A percentile compares a stretch with the other conserved stretches of the same genome.
phyloP scores from a whole-genome alignment of 1,284 basidiomycete species.

The Tilletia setariae region DNA sequence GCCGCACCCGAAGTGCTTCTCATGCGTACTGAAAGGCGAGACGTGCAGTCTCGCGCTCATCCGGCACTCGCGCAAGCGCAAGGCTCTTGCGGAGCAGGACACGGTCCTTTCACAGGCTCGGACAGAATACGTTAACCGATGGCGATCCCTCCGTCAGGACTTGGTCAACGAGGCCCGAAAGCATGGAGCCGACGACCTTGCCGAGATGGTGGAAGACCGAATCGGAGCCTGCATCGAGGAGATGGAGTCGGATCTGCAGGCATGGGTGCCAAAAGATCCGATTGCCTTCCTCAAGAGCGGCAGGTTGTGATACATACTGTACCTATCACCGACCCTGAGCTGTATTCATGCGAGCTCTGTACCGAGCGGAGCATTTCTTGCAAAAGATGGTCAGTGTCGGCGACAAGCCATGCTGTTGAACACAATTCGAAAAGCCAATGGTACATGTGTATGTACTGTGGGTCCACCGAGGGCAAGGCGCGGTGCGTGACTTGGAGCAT shows the following conservation, averaged over 20 bases:
- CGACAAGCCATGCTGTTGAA: no score
- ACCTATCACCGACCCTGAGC: no score
- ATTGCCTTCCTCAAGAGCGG: background rate
- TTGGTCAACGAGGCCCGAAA: background rate
- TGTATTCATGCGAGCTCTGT: no score
- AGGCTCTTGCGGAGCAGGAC: background rate
- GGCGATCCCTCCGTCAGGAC: background rate
- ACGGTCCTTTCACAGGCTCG: background rate
- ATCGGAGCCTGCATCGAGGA: background rate
- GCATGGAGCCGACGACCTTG: background rate
- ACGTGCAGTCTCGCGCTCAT: slow-evolving; percentile 7
- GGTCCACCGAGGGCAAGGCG: no score
- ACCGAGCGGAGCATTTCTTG: no score
- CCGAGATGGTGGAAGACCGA: background rate
- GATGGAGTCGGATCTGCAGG: slow-evolving; percentile 10
- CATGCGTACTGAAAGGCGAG: slow-evolving; percentile 11
- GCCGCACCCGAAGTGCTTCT: slow-evolving; percentile 6
- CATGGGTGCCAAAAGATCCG: slow-evolving; percentile 8
- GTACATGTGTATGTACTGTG: no score
- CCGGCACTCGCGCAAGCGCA: slow-evolving; percentile 12
- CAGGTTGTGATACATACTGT: background rate
- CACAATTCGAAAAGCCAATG: no score
- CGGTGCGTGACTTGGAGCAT: no score
- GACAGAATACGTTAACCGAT: background rate
- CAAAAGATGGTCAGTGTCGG: no score